phyloP scores from a whole-genome alignment of 2,329 filamentous ascomycete genomes.

The Purpureocillium takamizusanense region DNA sequence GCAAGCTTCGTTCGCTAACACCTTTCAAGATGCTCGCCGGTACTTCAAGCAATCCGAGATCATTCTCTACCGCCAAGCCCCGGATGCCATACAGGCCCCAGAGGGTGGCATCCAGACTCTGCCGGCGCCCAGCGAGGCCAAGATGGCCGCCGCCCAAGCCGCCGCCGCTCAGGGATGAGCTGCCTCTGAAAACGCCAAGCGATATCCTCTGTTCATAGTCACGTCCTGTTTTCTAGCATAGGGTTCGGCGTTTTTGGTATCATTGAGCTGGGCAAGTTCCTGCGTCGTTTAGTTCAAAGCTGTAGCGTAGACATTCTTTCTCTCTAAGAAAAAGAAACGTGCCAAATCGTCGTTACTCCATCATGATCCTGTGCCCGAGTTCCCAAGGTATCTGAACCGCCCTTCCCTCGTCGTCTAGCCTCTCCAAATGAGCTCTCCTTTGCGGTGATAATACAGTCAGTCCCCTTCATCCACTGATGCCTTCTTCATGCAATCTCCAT shows the following conservation, averaged over 20 bases:
- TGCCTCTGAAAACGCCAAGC: neutral
- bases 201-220: conserved; percentile 5
- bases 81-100: conserved; percentile 34
- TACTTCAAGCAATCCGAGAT: conserved; percentile 99
- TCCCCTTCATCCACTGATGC: neutral
- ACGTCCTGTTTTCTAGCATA: conserved; percentile 26
- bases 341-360: conserved; percentile 1
- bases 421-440: neutral
- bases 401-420: neutral
- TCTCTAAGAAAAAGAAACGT: no score
- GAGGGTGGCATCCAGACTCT: conserved; percentile 30
- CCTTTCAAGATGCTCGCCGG: conserved; percentile 69
- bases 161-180: neutral
- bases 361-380: conserved; percentile 11
- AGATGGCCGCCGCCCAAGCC: conserved; percentile 29
- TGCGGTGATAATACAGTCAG: no score
- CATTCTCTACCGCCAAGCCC: conserved; percentile 80
- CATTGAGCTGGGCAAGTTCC: conserved; percentile 1
- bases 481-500: conserved; percentile 40
- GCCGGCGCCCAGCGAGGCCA: conserved; percentile 34
- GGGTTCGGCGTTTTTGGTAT: conserved; percentile 27
- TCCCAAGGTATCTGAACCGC: conserved; percentile 20
- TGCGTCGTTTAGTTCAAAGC: conserved; percentile 1
- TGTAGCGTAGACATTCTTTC: conserved; percentile 10
- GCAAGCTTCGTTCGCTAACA: neutral